A percentile compares a stretch with the other conserved stretches of the same genome.
These are phyloP conservation scores for Eucalyptus sp. DNA, from an alignment of 345 rosid species.

Conservation along the genomic window DNA sequence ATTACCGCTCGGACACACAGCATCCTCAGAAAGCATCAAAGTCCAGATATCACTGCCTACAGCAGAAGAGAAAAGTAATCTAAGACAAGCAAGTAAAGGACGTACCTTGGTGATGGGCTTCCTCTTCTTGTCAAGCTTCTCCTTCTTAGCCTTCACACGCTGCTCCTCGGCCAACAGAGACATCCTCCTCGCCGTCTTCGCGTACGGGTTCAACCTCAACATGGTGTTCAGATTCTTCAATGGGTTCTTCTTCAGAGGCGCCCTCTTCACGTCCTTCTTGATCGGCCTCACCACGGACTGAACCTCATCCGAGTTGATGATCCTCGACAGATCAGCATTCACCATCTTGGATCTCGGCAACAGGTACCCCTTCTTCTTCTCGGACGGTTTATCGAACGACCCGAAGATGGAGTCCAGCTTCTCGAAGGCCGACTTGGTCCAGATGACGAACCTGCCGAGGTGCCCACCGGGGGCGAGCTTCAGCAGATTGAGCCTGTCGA, in stretches of 20 bases:
- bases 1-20: not conserved
- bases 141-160: constrained; percentile 92
- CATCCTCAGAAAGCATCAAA: not conserved
- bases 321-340: constrained; percentile 88
- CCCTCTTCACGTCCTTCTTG: constrained; percentile 58
- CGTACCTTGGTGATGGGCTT: constrained; percentile 60
- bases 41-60: not conserved
- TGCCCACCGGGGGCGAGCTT: constrained; percentile 98
- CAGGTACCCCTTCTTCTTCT: constrained; percentile 88
- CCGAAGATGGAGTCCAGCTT: constrained; percentile 89
- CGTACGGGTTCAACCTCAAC: constrained; percentile 88
- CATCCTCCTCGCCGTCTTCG: constrained; percentile 96
- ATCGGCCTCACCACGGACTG: constrained; percentile 87
- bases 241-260: constrained; percentile 88
- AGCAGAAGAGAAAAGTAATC: not conserved
- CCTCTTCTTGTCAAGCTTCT: constrained; percentile 92
- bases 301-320: constrained; percentile 91
- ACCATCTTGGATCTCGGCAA: constrained; percentile 89
- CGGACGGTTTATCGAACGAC: constrained; percentile 64
- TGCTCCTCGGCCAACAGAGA: constrained; percentile 83
- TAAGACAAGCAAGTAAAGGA: not conserved
- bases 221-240: constrained; percentile 73
- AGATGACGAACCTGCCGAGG: constrained; percentile 80
- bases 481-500: constrained; percentile 69
- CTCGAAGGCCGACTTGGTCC: constrained; percentile 96